Evolutionary conservation across 805 yeast genomes (phyloP), one percentile per base, ranked within the genome.

Genomic region (Tetrapisispora pingtungensis): DNA sequence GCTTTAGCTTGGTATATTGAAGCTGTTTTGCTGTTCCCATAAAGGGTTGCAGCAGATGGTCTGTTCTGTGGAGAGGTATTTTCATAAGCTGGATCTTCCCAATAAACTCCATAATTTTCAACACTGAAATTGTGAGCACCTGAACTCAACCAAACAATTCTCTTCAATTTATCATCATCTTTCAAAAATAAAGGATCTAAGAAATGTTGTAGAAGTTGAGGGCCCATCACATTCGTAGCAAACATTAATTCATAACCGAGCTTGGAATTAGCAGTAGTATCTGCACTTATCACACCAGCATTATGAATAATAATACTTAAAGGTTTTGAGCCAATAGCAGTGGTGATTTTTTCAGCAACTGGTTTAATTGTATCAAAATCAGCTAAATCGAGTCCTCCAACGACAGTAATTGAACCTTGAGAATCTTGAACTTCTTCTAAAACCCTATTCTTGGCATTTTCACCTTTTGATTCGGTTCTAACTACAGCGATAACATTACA

Each of bases 111-210:
- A 24, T 59, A 60, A 2, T 52, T 47, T 14, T 38, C 22, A 17
- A 62, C 62, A 10, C 63, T 59, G 13, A 38, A 20, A 15, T 54
- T 43, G 43, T 65, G 70, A 13, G 65, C 65, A 20, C 55, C 49
- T 1, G 72, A 66, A 26, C 67, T 53, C 7, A 67, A 64, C 70
- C 71, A 69, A 14, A 68, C 69, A 38, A 68, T 56, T 53, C 71
- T 57, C 35, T 65, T 60, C 34, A 59, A 45, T 8, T 43, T 45
- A 19, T 46, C 46, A 27, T 68, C 64, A 10, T 66, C 55, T 40
- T 59, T 52, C 43, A 66, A 51, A 44, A 68, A 58, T 10, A 64
- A 33, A 14, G 69, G 69, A 42, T 66, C 68, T 18, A 67, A 45
- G 42, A 60, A 59, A 46, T 59, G 65, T 46, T 67, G 71, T 39